Evolutionary conservation across 73 alveolate genomes (phyloP).

Genomic region (Urostyla sp.): DNA sequence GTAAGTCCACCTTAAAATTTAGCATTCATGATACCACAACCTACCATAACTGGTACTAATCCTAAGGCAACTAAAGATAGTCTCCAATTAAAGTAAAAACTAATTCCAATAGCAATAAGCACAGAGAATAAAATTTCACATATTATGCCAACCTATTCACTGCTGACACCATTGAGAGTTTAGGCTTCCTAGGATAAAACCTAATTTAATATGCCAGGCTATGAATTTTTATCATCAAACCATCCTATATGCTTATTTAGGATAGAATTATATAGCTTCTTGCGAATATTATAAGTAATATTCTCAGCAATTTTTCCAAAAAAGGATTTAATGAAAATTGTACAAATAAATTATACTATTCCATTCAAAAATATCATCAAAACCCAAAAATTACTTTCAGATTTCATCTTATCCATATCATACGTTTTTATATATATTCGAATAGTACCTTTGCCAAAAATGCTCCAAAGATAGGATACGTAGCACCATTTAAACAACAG

Average conservation of each 20-base stretch:
- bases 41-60: constrained; percentile 69
- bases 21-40: constrained; percentile 71
- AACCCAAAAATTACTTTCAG: constrained; percentile 23
- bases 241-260: constrained; percentile 59
- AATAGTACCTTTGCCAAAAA: constrained; percentile 50
- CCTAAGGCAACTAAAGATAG: constrained; percentile 75
- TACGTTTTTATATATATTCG: constrained; percentile 25
- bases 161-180: constrained; percentile 64
- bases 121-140: constrained; percentile 61
- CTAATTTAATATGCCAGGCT: constrained; percentile 63
- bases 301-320: constrained; percentile 72
- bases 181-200: constrained; percentile 60
- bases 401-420: constrained; percentile 29
- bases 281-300: constrained; percentile 56
- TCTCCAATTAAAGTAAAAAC: constrained; percentile 76
- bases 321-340: constrained; percentile 22
- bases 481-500: constrained; percentile 52
- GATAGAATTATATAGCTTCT: constrained; percentile 26
- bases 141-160: constrained; percentile 59
- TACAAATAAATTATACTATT: neutral
- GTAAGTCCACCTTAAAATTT: constrained; percentile 70
- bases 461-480: constrained; percentile 62
- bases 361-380: constrained; percentile 31
- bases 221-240: constrained; percentile 65
- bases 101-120: constrained; percentile 69